Percentiles rank a stretch among this genome's conserved stretches.
phyloP scores from a whole-genome alignment of 371 early-diverging fungal species.

The Mucor plumbeus region DNA sequence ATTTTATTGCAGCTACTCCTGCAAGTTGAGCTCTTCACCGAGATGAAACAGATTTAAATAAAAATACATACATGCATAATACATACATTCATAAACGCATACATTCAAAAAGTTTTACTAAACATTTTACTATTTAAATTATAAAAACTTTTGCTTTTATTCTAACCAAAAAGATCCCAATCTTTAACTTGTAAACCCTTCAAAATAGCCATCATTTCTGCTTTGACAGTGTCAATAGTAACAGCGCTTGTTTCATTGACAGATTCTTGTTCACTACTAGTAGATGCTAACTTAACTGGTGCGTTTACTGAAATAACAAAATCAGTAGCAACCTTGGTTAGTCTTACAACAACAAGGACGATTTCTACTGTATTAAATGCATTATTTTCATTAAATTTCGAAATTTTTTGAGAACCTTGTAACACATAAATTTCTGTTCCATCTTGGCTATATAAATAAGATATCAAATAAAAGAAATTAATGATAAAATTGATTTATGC shows the following conservation, averaged over 20 bases:
- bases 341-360: conserved; percentile 69
- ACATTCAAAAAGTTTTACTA: too few species aligned
- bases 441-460: conserved; percentile 11
- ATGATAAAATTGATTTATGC: conserved; percentile 17
- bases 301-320: conserved; percentile 77
- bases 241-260: conserved; percentile 33
- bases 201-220: conserved; percentile 54
- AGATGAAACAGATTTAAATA: conserved; percentile 21
- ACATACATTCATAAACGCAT: too few species aligned
- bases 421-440: conserved; percentile 36
- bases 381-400: conserved; percentile 72
- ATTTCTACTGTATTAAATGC: conserved; percentile 71
- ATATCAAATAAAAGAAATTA: neutral
- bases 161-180: conserved; percentile 64
- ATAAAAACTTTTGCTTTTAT: too few species aligned
- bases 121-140: too few species aligned
- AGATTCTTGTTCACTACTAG: conserved; percentile 48
- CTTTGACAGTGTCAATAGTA: conserved; percentile 45
- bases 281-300: conserved; percentile 52
- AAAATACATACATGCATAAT: neutral
- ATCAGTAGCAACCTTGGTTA: conserved; percentile 71
- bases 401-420: conserved; percentile 66
- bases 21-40: conserved; percentile 32
- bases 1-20: conserved; percentile 44
- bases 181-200: conserved; percentile 53